Base-by-base conservation (phyloP, 257 asterid species). In the Parsonsia alboflavescens region DNA sequence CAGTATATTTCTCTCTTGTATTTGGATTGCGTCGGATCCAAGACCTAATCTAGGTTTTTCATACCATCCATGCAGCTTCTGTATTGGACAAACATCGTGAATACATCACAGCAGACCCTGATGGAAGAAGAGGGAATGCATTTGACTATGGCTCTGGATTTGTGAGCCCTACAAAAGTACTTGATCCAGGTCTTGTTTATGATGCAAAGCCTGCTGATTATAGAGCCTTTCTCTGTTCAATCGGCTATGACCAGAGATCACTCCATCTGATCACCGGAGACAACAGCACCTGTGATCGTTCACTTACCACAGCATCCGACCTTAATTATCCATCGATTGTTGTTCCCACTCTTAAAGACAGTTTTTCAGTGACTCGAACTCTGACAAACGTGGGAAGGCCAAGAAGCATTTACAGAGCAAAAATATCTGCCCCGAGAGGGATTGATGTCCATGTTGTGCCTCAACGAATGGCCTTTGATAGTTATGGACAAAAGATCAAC, bases 61-160 rank as follows among this genome's bases (percentile, higher is more conserved):
- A 33, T 1, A 33, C 3, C 39, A 48, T 74, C 57, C 71, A 33
- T 86, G 95, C 96, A 93, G 98, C 98, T 77, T 82, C 89, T 3
- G 87, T 83, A 49, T 69, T 83, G 80, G 89, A 91, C 83, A 90
- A 85, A 85, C 87, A 83, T 82, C 79, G 75, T 63, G 89, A 80
- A 71, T 96, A 94, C 6, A 91, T 93, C 15, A 86, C 91, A 72
- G 90, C 85, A 6, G 93, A 85, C 15, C 96, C 96, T 0, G 84
- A 82, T 46, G 93, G 97, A 67, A 84, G 92, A 68, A 89, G 82
- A 70, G 98, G 93, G 7, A 84, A 75, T 70, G 89, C 98, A 54
- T 93, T 91, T 48, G 96, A 93, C 64, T 73, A 83, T 36, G 98
- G 98, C 24, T 80, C 98, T 48, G 98, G 98, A 75, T 93, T 93